Evolutionary conservation across 2,329 filamentous ascomycete species (phyloP), one percentile per base, ranked within the genome.

Genomic region (Botryosphaeria agaves): DNA sequence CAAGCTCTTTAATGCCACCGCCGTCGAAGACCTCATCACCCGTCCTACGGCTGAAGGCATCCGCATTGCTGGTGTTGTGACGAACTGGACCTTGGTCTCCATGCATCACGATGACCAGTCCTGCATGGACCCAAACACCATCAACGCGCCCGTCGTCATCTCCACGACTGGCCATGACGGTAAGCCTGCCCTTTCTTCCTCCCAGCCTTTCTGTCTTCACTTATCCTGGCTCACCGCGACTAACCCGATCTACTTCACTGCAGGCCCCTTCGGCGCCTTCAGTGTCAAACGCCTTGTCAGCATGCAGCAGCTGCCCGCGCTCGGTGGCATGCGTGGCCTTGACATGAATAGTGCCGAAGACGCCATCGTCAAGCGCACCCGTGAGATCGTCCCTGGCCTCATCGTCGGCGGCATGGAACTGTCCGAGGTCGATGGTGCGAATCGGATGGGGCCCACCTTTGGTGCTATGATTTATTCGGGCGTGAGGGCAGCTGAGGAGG

Each of bases 91-190:
- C 1, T 68, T 93, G 12, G 82, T 89, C 26, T 70, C 76, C 16
- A 76, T 87, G 65, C 77, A 85, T 55, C 79, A 85, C 55, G 78
- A 84, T 49, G 79, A 87, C 52, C 83, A 92, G 61, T 80, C 72
- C 37, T 93, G 84, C 76, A 92, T 93, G 84, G 85, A 93, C 54
- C 84, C 84, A 42, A 92, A 89, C 70, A 93, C 84, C 46, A 92
- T 93, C 69, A 93, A 92, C 50, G 82, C 83, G 0, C 83, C 84
- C 1, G 56, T 93, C 35, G 64, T 93, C 48, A 79, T 94, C 60
- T 83, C 76, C 34, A 93, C 84, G 15, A 93, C 84, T 0, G 85
- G 84, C 30, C 84, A 94, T 46, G 84, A 94, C 41, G 85, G 71
- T 28, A 34, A 27, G 32, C 19, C 7, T 21, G 7, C 7, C 7